Percentiles rank a stretch among this genome's conserved stretches.
Conservation (phyloP, 352 stramenopile species). For the Phytophthora quininea region DNA sequence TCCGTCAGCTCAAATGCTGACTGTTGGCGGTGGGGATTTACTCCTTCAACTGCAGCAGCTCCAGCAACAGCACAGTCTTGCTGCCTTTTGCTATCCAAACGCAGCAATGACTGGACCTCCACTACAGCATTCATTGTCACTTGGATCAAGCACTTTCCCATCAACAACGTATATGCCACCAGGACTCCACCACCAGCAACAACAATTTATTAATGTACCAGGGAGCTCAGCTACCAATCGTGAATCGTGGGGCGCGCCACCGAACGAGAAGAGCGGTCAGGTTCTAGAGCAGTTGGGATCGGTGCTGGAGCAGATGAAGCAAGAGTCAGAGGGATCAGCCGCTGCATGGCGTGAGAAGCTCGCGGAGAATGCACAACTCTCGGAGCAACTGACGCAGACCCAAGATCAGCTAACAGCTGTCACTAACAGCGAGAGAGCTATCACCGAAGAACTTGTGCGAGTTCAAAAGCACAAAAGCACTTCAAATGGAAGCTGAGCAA, state of each 20-base stretch:
- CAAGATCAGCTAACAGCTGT: conserved; percentile 43
- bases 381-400: conserved; percentile 38
- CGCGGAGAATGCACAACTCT: conserved; percentile 56
- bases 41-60: conserved; percentile 63
- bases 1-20: conserved; percentile 19
- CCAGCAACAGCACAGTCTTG: conserved; percentile 40
- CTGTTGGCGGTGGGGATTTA: conserved; percentile 31
- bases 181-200: conserved; percentile 20
- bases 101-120: conserved; percentile 8
- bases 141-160: conserved; percentile 21
- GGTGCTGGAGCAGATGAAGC: conserved; percentile 77
- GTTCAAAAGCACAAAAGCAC: conserved; percentile 37
- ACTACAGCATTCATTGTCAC: conserved; percentile 24
- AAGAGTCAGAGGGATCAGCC: conserved; percentile 66
- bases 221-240: conserved; percentile 23
- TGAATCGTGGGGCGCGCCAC: conserved; percentile 20
- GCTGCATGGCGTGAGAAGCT: conserved; percentile 70
- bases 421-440: conserved; percentile 42
- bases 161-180: conserved; percentile 15
- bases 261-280: conserved; percentile 61
- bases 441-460: conserved; percentile 39
- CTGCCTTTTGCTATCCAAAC: conserved; percentile 42
- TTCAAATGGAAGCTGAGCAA: conserved; percentile 38
- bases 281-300: conserved; percentile 72
- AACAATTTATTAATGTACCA: conserved; percentile 22